Evolutionary conservation across 2,329 filamentous ascomycete species (phyloP).

Genomic region (Aspergillus pseudoglaucus): DNA sequence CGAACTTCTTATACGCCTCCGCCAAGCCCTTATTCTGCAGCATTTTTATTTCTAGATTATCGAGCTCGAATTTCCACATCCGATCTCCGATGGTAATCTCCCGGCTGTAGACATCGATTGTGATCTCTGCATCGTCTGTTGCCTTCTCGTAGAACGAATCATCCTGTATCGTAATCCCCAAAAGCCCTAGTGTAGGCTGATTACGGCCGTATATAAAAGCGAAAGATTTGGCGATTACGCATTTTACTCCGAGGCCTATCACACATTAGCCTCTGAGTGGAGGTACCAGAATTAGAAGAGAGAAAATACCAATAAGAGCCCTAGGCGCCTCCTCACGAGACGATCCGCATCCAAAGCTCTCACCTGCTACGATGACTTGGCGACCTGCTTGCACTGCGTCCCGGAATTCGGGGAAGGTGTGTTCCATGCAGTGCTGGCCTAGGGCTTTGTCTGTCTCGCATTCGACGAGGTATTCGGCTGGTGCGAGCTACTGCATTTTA

Average conservation of each 20-base stretch:
- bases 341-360: slow-evolving; percentile 43
- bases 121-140: slow-evolving; percentile 29
- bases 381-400: slow-evolving; percentile 28
- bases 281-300: background rate
- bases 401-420: slow-evolving; percentile 38
- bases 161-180: slow-evolving; percentile 38
- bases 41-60: background rate
- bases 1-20: background rate
- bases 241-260: slow-evolving; percentile 26
- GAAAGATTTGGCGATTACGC: slow-evolving; percentile 41
- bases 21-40: background rate
- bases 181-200: slow-evolving; percentile 40
- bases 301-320: slow-evolving; percentile 30
- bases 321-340: slow-evolving; percentile 41
- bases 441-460: slow-evolving; percentile 26
- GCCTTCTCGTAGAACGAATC: slow-evolving; percentile 34
- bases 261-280: too few species aligned
- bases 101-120: slow-evolving; percentile 22
- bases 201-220: slow-evolving; percentile 45
- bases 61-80: background rate
- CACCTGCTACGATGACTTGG: slow-evolving; percentile 41
- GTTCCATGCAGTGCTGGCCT: slow-evolving; percentile 36
- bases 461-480: slow-evolving; percentile 31
- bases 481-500: too few species aligned
- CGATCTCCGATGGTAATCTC: background rate